Evolutionary conservation across 192 early-diverging fungal genomes (phyloP), one percentile per base, ranked within the genome.

Genomic region (Backusella morwellensis): DNA sequence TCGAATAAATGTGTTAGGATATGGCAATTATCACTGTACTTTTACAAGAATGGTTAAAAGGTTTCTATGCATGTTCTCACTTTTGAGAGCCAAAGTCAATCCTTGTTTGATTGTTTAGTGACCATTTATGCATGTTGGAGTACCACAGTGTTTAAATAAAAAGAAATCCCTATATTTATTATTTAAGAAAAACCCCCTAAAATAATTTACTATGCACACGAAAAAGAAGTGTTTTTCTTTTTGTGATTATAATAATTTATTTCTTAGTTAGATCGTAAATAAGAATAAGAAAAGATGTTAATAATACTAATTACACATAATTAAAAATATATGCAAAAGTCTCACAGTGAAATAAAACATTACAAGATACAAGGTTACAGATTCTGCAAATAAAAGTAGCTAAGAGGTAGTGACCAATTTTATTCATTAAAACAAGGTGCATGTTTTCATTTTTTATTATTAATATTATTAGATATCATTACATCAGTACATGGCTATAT

Each of bases 121-220:
- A n/a, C 17, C 47, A 50, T 50, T 50, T n/a, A 50, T 50, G 47
- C 47, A 50, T 50, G 3, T 19, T n/a, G 4, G 6, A 50, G 78
- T 73, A 77, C 66, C 7, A 79, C 59, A n/a, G 59, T 40, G 6
- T 41, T 32, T n/a, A 69, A 68, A 17, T 72, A 75, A 54, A 79
- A 69, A 40, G 44, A 73, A 54, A 6, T 34, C 2, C 12, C 6
- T 14, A 6, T 23, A 42, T 41, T 70, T n/a, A 6, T 35, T 68
- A n/a, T 12, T 42, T 42, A 17, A 69, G 41, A 44, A 14, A 44
- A 44, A 3, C 5, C 19, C 47, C 47, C 6, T 44, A 12, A 11
- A 38, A 38, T 11, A 38, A 38, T 38, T 50, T 50, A 19, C 17
- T 50, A 50, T n/a, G 15, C 4, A 17, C 4, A 50, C 47, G 47